These are phyloP conservation scores for Biscutella laevigata DNA, from an alignment of 441 rosid genomes.

Conservation along the genomic window DNA sequence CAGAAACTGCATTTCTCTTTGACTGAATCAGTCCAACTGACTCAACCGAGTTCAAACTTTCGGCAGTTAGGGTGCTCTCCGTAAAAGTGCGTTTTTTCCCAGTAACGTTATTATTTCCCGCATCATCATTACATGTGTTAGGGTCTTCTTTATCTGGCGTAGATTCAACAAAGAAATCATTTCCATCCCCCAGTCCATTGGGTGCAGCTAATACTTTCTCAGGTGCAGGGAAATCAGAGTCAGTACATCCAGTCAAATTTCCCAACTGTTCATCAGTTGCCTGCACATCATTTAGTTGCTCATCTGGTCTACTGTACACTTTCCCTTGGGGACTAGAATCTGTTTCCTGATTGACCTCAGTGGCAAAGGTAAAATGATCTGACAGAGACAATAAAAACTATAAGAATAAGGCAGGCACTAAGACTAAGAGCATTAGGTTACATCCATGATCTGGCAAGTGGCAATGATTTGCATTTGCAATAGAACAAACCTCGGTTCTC, in stretches of 20 bases:
- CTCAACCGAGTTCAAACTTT: conserved; percentile 61
- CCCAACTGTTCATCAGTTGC: conserved; percentile 29
- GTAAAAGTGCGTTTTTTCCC: conserved; percentile 71
- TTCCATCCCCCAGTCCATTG: conserved; percentile 37
- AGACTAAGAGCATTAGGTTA: conserved; percentile 12
- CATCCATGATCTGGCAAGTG: no score
- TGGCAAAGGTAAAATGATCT: conserved; percentile 12
- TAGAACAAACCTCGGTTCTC: conserved; percentile 58
- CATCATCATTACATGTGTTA: conserved; percentile 33
- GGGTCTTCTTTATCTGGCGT: conserved; percentile 57
- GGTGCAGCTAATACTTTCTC: conserved; percentile 69
- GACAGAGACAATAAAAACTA: conserved; percentile 1
- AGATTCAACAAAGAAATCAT: conserved; percentile 41
- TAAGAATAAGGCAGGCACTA: conserved; percentile 8
- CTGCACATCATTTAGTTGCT: conserved; percentile 26
- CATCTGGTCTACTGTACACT: conserved; percentile 31
- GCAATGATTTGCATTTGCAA: conserved; percentile 16
- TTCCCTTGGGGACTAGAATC: conserved; percentile 33
- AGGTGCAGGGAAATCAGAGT: conserved; percentile 59
- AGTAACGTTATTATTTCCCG: conserved; percentile 34
- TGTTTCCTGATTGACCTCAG: conserved; percentile 33
- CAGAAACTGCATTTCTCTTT: conserved; percentile 49
- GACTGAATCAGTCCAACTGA: conserved; percentile 52
- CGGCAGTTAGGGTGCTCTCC: conserved; percentile 62
- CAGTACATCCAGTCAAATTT: conserved; percentile 26